Conservation (phyloP, 192 early-diverging fungal genomes). For the Umbelopsis sp. region DNA sequence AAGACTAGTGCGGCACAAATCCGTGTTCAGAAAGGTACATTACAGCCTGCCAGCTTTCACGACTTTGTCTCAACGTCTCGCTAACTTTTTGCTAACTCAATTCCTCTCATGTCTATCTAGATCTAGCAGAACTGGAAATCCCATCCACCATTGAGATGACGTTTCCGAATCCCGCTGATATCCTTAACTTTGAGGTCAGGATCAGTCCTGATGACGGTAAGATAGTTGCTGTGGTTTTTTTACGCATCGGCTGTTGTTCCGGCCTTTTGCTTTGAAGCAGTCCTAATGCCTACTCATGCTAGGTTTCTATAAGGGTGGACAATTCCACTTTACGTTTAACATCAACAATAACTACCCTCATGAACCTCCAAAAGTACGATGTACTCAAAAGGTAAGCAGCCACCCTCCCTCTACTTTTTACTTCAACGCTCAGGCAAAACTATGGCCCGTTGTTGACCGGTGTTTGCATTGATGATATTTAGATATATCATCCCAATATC, state of each 20-base stretch:
- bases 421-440: too few species aligned
- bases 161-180: slow-evolving; percentile 77
- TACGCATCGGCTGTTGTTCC: neutral
- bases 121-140: slow-evolving; percentile 82
- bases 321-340: slow-evolving; percentile 82
- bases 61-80: neutral
- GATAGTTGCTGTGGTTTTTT: neutral
- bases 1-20: slow-evolving; percentile 87
- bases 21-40: slow-evolving; percentile 88
- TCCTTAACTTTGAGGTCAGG: slow-evolving; percentile 80
- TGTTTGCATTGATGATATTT: neutral
- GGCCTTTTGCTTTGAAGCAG: too few species aligned
- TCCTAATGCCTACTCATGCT: neutral
- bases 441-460: neutral
- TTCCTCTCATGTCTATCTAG: slow-evolving; percentile 43
- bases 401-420: neutral
- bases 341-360: slow-evolving; percentile 92
- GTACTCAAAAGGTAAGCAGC: slow-evolving; percentile 75
- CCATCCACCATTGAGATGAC: slow-evolving; percentile 74
- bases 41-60: neutral
- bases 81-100: neutral
- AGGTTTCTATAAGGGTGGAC: slow-evolving; percentile 86
- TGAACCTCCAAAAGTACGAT: slow-evolving; percentile 91
- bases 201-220: slow-evolving; percentile 89
- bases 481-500: slow-evolving; percentile 98